Base-by-base conservation (phyloP, 352 stramenopile species). In the Blastocystis sp. region DNA sequence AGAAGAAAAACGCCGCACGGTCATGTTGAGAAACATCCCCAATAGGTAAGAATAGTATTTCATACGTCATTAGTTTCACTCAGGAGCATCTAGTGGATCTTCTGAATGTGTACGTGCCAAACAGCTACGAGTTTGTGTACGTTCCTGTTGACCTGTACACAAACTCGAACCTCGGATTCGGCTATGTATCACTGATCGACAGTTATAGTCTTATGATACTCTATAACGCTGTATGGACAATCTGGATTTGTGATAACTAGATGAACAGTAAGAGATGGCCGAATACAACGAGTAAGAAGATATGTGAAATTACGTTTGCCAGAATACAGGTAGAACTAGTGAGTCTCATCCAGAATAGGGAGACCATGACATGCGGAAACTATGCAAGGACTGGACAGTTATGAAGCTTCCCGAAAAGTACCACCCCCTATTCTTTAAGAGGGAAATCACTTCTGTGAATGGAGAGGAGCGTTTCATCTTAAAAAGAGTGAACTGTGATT, bases 21-120 rank as follows among this genome's bases (percentile, higher is more conserved):
- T 81, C 2, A 81, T 81, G 69, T 42, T 81, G 14, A 59, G 42
- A 16, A 81, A 81, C 38, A 81, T 81, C 14, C 69, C 69, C 11
- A 81, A 81, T 42, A 81, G 63, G 63, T 75, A 51, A 59, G 4
- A 32, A 27, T 59, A 6, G n/a, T 59, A 6, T 6, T 59, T 3
- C 7, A 3, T 3, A 59, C 32, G n/a, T 11, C n/a, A 32, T 32
- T 59, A 59, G 61, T 48, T 72, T 49, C 32, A 72, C 27, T 72
- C 61, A 72, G 32, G n/a, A 72, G 18, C 1, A 42, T 27, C 42
- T 72, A 44, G 7, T 72, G 3, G 18, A 4, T 24, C 11, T 72
- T 72, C 34, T 72, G 32, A 48, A 42, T 9, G 36, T 21, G 6
- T 49, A 29, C 42, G 40, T 72, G n/a, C 61, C 61, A 7, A 44